Evolutionary conservation across 2,329 filamentous ascomycete genomes (phyloP), one percentile per base, ranked within the genome.

Genomic region (Curvularia verruculosa): DNA sequence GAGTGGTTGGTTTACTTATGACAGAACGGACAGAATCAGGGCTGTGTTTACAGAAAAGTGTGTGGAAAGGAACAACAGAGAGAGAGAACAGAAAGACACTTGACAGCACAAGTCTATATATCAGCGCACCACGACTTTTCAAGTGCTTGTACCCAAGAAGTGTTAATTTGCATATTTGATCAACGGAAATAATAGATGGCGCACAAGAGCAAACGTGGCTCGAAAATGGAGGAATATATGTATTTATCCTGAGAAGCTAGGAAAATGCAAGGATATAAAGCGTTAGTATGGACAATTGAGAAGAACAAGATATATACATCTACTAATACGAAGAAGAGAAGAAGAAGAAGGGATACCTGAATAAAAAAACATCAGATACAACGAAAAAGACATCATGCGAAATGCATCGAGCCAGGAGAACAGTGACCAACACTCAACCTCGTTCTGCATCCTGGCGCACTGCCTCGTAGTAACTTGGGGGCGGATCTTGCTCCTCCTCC

Each of bases 381-480:
- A 21, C 13, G 10, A 40, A 29, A 18, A 9, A 5, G 4, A 24
- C 2, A 15, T 24, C 3, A 41, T 24, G 4, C 5, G 3, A 43
- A 43, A n/a, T 24, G 21, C 3, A 3, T 1, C 13, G 9, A 43
- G 40, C n/a, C 3, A 28, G n/a, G 15, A 15, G 28, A 45, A 7
- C 3, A 4, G 4, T 7, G n/a, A 31, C 6, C 9, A 34, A 3
- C 23, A 26, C 4, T 46, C 24, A 56, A 52, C 36, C 37, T 13
- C 53, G 46, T n/a, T 39, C 44, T 21, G 10, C 46, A 18, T 49
- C 31, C 5, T 59, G 41, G 28, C 52, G 29, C 18, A 60, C 50
- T 23, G 51, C 63, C 39, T 63, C 56, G 26, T 63, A 54, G 29
- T 65, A 65, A 18, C 56, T 53, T 15, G 59, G 56, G 13, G 60